Evolutionary conservation across 257 asterid genomes (phyloP), one percentile per base, ranked within the genome.

Genomic region (Rehmannia glutinosa): DNA sequence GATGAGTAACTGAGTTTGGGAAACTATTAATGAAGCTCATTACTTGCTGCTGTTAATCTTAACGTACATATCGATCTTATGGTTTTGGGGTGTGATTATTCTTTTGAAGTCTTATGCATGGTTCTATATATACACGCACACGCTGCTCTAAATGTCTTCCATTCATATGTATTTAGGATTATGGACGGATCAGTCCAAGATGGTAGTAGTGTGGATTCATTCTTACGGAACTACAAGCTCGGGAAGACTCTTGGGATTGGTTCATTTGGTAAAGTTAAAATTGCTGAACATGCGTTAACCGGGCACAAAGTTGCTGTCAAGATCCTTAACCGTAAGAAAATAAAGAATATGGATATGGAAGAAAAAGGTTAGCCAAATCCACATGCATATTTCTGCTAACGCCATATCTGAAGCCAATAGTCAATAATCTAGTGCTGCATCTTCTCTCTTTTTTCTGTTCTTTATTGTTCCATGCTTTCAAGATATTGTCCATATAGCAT

Each of bases 181-280:
- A 91, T 91, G 97, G 97, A 88, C 50, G 87, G 91, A 61, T 68
- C 90, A 47, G 49, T 55, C 60, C 95, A 83, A 73, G 86, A 75
- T 11, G 79, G 73, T 53, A 78, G 84, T 68, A 84, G 89, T 54
- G 90, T 82, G 68, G 96, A 88, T 69, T 68, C 87, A 8, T 88
- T 83, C 63, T 63, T 91, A 33, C 70, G 91, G 67, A 86, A 86
- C 86, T 91, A 91, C 69, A 90, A 90, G 78, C 95, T 90, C 38
- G 96, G 96, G 66, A 88, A 90, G 82, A 90, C 97, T 46, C 91
- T 91, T 64, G 97, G 97, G 66, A 88, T 88, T 43, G 97, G 97
- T 69, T 83, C 97, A 16, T 91, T 91, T 27, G 97, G 96, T 50
- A 91, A 88, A 83, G 97, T 91, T 53, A 88, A 88, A 79, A 83